A percentile compares a stretch with the other conserved stretches of the same genome.
Evolutionary conservation across 495 filamentous ascomycete genomes (phyloP).

Genomic region (Daldinia caldariorum): DNA sequence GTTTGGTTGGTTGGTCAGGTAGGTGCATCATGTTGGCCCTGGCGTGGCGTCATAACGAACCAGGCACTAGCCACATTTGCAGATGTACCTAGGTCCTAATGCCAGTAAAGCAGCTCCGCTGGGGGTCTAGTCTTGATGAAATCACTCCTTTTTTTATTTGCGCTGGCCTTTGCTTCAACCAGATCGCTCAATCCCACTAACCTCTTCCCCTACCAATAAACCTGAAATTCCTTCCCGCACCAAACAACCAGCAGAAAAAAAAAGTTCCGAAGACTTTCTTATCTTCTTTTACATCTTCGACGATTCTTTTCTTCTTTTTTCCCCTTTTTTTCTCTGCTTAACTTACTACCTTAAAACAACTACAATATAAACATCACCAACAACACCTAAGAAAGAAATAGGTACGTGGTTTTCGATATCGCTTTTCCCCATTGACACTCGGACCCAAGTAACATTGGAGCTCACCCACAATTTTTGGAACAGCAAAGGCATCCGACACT

Average conservation of each 20-base stretch:
- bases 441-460: conserved; percentile 20
- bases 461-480: conserved; percentile 37
- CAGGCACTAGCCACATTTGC: conserved; percentile 36
- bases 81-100: too few species aligned
- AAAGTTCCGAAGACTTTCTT: conserved; percentile 1
- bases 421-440: neutral
- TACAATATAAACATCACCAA: neutral
- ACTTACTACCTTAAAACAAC: conserved; percentile 1
- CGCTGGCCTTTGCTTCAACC: conserved; percentile 31
- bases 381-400: neutral
- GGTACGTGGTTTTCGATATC: conserved; percentile 1
- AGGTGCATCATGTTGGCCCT: conserved; percentile 38
- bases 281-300: neutral
- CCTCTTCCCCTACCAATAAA: conserved; percentile 32
- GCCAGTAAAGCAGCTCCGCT: conserved; percentile 18
- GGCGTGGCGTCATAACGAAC: conserved; percentile 43
- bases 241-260: conserved; percentile 34
- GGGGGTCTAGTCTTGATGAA: conserved; percentile 37
- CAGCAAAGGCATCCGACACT: conserved; percentile 31
- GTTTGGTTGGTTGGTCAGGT: conserved; percentile 24
- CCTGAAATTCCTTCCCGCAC: conserved; percentile 36
- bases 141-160: conserved; percentile 35
- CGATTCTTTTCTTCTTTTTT: neutral
- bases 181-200: conserved; percentile 43
- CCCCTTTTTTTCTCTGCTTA: neutral